Evolutionary conservation across 148 eudicot species (phyloP), one percentile per base, ranked within the genome.

Genomic region (Amaranthus hypochondriacus): DNA sequence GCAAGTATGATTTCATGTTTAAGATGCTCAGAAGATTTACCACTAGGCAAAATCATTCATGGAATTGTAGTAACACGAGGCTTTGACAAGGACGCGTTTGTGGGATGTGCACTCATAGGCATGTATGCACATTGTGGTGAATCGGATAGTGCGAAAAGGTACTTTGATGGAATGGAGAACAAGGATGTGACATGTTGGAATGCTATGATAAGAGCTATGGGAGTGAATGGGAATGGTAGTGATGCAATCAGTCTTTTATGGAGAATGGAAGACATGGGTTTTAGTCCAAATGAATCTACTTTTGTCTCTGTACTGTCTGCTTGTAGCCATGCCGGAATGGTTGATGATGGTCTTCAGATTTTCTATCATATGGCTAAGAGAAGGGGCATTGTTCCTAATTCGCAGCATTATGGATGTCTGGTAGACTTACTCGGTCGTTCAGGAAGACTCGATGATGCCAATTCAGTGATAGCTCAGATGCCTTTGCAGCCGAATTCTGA

Each of bases 131-230:
- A 78, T 43, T 86, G 76, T 76, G 86, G 81, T 57, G 76, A 70
- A 56, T 72, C 81, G 43, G 82, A 13, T 10, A 79, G 80, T 55
- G 89, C 80, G 2, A 79, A 64, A 61, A 81, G 15, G 54, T 83
- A 57, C 47, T 86, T 88, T 63, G 71, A 72, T 62, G 57, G 5
- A 61, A 79, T 88, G 84, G 81, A 68, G 51, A 58, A 56, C 12
- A 88, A 86, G 71, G 89, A 88, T 78, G 81, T 81, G 15, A 82
- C 78, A 9, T 83, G 86, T 59, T 86, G 92, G 92, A 88, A 86
- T 69, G 82, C 88, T 2, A 69, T 86, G 81, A 86, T 88, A 72
- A 76, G 80, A 44, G 87, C 87, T 66, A 73, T 73, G 81, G 89
- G 89, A 48, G 71, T 74, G 69, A 78, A 78, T 73, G 89, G 92